phyloP scores from a whole-genome alignment of 345 rosid species.

The Ceriops decandra region DNA sequence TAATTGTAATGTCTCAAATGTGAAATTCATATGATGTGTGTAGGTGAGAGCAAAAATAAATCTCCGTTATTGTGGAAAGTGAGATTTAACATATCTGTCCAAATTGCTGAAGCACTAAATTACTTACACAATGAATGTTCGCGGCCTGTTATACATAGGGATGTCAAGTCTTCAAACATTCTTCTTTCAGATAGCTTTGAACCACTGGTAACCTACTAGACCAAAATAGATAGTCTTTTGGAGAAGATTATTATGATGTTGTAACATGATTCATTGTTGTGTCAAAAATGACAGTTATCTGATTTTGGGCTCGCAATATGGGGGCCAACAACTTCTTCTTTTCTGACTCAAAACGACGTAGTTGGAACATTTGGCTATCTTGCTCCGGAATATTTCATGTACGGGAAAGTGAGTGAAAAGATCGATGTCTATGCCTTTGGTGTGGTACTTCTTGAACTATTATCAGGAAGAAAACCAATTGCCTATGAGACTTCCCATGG shows the following conservation, averaged over 20 bases:
- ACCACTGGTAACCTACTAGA: conserved; percentile 53
- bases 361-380: conserved; percentile 97
- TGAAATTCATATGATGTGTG: conserved; percentile 9
- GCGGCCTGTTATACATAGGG: conserved; percentile 83
- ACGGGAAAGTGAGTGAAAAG: conserved; percentile 89
- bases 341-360: conserved; percentile 50
- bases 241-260: neutral
- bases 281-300: conserved; percentile 47
- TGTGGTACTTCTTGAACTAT: conserved; percentile 76
- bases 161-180: conserved; percentile 86
- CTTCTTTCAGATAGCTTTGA: conserved; percentile 73
- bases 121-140: conserved; percentile 63
- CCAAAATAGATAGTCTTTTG: neutral
- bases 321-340: conserved; percentile 67
- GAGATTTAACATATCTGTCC: conserved; percentile 57
- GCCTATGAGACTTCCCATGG: conserved; percentile 46
- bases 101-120: conserved; percentile 70
- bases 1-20: conserved; percentile 9
- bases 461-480: conserved; percentile 79
- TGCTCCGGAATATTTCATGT: conserved; percentile 98
- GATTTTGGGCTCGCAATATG: conserved; percentile 91
- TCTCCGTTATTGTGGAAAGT: conserved; percentile 55
- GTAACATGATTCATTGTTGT: conserved; percentile 4
- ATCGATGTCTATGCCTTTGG: conserved; percentile 93
- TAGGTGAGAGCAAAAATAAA: conserved; percentile 33